Evolutionary conservation across 2,329 filamentous ascomycete species (phyloP), one percentile per base, ranked within the genome.

Genomic region (Macrophomina pseudophaseolina): DNA sequence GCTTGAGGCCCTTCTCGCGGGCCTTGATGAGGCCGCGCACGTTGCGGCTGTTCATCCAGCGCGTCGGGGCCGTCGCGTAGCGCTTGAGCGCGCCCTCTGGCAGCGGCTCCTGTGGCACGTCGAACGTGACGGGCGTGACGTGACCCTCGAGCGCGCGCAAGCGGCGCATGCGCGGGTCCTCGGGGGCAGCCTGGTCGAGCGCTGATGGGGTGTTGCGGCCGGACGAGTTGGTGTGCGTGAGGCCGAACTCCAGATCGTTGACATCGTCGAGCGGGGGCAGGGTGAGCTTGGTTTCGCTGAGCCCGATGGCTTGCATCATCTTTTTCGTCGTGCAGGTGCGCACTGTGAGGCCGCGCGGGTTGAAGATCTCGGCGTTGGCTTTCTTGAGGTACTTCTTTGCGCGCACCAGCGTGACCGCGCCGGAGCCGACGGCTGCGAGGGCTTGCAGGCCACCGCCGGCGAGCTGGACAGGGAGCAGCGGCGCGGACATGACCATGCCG

Each of bases 401-500:
- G 9, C 51, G 49, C 14, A 65, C 40, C 9, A 65, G 7, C 9
- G 63, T 65, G 9, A 65, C 51, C 30, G 51, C 40, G n/a, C 38
- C 63, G 2, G 63, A 65, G 38, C 48, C 63, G 4, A 65, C 11
- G 11, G 51, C 63, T 12, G 63, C 42, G 9, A 65, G 28, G 16
- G 48, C 63, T n/a, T 65, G 63, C 5, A 65, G 30, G 1, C 51
- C 63, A 28, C 63, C 63, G 28, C 63, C 63, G 16, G 63, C 63
- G 28, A 56, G 12, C 32, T 65, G 63, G 38, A 71, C 66, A 1
- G 71, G 72, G 1, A 71, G 59, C 23, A 74, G 65, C 59, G 72
- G 70, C 5, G 69, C 66, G 5, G 69, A 65, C 5, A 69, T 54
- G 56, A 75, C 70, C 18, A 68, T 64, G 1, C 68, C 68, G 4